These are phyloP conservation scores for Acanthamoeba triangularis DNA, from an alignment of 208 protist genomes.

Conservation along the genomic window DNA sequence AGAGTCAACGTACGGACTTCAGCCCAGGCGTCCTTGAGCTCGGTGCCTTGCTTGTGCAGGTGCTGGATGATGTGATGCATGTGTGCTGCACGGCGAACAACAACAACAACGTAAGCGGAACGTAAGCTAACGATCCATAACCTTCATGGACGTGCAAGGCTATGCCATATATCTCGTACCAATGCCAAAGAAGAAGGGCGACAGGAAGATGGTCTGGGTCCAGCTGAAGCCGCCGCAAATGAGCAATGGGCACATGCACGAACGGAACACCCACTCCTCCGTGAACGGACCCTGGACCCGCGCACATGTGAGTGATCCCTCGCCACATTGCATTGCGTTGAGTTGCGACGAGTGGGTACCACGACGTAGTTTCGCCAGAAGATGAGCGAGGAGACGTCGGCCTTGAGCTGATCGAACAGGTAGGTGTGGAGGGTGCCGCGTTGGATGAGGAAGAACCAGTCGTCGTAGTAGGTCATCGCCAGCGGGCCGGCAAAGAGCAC, in stretches of 20 bases:
- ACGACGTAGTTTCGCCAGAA: constrained; percentile 76
- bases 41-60: constrained; percentile 49
- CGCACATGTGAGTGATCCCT: neutral
- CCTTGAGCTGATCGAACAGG: constrained; percentile 20
- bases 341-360: neutral
- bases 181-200: constrained; percentile 79
- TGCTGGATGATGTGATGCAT: constrained; percentile 76
- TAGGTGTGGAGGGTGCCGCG: neutral
- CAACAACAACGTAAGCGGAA: neutral
- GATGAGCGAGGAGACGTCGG: constrained; percentile 21
- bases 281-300: constrained; percentile 71
- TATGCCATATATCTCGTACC: neutral
- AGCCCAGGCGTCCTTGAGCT: constrained; percentile 64
- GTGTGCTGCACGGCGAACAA: neutral
- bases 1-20: constrained; percentile 54
- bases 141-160: neutral
- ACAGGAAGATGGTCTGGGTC: constrained; percentile 66
- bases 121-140: neutral
- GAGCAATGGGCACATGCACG: constrained; percentile 78
- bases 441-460: neutral
- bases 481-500: constrained; percentile 71
- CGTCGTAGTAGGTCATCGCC: constrained; percentile 66
- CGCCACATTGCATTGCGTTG: neutral
- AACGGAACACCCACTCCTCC: constrained; percentile 77
- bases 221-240: constrained; percentile 68